Conservation (phyloP, 2,329 filamentous ascomycete genomes). For the Fusarium cicatricum region DNA sequence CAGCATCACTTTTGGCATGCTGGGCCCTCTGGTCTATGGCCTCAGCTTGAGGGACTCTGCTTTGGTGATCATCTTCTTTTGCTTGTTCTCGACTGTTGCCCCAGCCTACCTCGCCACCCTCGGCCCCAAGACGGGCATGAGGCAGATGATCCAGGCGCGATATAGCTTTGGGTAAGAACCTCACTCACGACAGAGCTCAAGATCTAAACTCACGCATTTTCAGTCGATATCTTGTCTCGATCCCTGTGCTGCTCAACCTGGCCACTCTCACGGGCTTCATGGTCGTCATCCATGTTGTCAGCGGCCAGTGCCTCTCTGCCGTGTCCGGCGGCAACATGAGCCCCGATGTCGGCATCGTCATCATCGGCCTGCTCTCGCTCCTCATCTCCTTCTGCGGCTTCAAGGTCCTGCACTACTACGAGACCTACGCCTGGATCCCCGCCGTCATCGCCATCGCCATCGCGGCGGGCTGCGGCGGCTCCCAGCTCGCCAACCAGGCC, state of each 20-base stretch:
- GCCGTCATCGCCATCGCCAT: conserved; percentile 64
- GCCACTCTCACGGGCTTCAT: conserved; percentile 70
- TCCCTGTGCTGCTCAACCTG: conserved; percentile 70
- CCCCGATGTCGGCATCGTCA: conserved; percentile 66
- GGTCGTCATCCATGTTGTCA: conserved; percentile 67
- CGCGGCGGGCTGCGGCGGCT: conserved; percentile 62
- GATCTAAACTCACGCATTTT: not conserved
- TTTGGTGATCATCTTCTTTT: conserved; percentile 71
- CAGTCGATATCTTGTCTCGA: conserved; percentile 63
- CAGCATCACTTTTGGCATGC: conserved; percentile 70
- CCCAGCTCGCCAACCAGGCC: conserved; percentile 58
- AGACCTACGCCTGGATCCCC: conserved; percentile 65
- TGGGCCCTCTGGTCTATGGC: conserved; percentile 63
- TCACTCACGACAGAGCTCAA: too few relatives aligned
- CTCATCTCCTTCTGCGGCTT: conserved; percentile 70
- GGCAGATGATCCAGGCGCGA: conserved; percentile 71
- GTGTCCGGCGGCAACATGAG: conserved; percentile 59
- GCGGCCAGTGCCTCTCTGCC: conserved; percentile 65
- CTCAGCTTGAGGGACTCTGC: conserved; percentile 64
- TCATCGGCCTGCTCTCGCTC: conserved; percentile 65
- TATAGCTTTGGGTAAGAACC: conserved; percentile 64
- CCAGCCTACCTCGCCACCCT: conserved; percentile 66
- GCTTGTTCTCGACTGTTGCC: conserved; percentile 60
- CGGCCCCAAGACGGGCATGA: conserved; percentile 69
- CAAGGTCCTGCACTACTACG: conserved; percentile 63